phyloP scores from a whole-genome alignment of 257 asterid genomes.

The Solanum clarkiae region DNA sequence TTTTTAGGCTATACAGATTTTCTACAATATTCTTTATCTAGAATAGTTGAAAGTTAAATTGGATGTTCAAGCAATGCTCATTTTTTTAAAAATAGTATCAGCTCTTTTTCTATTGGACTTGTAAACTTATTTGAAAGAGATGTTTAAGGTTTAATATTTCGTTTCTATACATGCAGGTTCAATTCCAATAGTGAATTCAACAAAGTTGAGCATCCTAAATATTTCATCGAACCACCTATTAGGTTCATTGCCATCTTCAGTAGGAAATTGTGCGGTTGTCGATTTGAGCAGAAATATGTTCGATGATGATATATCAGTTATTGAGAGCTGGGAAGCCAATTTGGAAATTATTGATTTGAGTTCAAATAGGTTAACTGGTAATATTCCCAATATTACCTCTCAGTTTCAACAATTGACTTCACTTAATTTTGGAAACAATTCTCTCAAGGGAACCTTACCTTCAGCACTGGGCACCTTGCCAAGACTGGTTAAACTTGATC shows the following conservation, averaged over 20 bases:
- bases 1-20: background rate
- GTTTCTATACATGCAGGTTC: constrained; percentile 32
- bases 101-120: background rate
- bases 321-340: constrained; percentile 42
- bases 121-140: background rate
- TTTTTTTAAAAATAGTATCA: background rate
- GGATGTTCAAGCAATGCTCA: background rate
- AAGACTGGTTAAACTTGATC: constrained; percentile 42
- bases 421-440: constrained; percentile 53
- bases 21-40: background rate
- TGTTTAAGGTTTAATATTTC: background rate
- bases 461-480: constrained; percentile 26
- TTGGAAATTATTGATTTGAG: constrained; percentile 64
- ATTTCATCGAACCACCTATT: constrained; percentile 66
- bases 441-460: constrained; percentile 51
- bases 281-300: constrained; percentile 67
- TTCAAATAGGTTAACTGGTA: constrained; percentile 64
- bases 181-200: constrained; percentile 49
- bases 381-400: constrained; percentile 41
- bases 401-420: constrained; percentile 41
- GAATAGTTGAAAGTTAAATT: background rate
- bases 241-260: constrained; percentile 52
- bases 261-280: constrained; percentile 50
- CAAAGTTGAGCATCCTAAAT: constrained; percentile 52
- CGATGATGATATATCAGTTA: constrained; percentile 36